Evolutionary conservation across 169 alveolate species (phyloP), one percentile per base, ranked within the genome.

Genomic region (Babesia caballi): DNA sequence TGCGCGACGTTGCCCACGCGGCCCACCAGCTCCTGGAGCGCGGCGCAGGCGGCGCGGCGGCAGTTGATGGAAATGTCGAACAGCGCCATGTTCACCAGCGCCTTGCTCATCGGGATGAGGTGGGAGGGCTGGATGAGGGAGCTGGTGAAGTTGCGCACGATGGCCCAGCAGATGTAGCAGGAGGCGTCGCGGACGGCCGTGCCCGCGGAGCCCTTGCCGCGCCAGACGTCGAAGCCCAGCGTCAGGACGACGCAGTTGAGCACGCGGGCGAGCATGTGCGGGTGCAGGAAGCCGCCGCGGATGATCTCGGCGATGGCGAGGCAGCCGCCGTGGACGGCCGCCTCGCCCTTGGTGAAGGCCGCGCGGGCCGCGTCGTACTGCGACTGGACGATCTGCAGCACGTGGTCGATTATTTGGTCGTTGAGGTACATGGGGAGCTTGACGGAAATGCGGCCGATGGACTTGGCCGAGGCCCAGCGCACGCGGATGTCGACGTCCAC

Each of bases 381-480:
- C 36, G 35, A 19, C 27, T 53, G 50, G 15, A 68, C 67, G 23
- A 67, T 35, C 25, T 77, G 44, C 4, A 77, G 38, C 9, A 77
- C 40, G 57, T 77, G 72, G 19, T 56, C 72, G 15, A 77, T 30
- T 7, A 77, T 66, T n/a, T 77, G 69, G 27, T 67, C 75, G 32
- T 56, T 68, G 21, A 58, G 38, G 25, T 68, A 44, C 44, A 67
- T 61, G 17, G 74, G 73, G 5, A 77, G 53, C 44, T 63, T 66
- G 4, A 51, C 41, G 12, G 82, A 67, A 46, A 77, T 67, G 1
- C 86, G 27, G 2, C 86, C 86, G 23, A 77, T 25, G 0, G 82
- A 67, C 63, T 77, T 77, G 28, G 86, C 86, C 1, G 82, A 66
- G 38, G 82, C 86, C 86, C 86, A 77, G 4, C 86, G 47, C 27